Evolutionary conservation across 768 basidiomycete species (phyloP).

Genomic region (Xanthoconium stramineum): DNA sequence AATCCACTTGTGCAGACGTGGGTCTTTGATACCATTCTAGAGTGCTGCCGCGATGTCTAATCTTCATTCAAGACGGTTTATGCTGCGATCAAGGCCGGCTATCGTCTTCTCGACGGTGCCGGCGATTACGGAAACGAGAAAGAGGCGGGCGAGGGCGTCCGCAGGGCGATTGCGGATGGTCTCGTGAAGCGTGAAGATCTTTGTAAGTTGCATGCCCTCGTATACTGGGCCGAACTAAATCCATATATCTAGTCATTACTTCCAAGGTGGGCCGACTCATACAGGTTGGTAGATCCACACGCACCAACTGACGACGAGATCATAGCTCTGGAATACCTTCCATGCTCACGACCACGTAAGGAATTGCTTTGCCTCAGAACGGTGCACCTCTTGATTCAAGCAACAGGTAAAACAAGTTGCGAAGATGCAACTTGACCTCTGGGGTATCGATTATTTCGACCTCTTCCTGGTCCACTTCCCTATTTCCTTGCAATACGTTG

Average conservation of each 20-base stretch:
- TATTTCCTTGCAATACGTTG: constrained; percentile 75
- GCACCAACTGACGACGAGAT: constrained; percentile 3
- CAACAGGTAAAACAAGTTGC: constrained; percentile 52
- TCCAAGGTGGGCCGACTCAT: constrained; percentile 54
- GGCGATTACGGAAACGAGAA: constrained; percentile 90
- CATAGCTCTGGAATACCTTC: constrained; percentile 84
- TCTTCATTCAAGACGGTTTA: constrained; percentile 59
- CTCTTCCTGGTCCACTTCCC: constrained; percentile 86
- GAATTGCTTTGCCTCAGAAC: not conserved
- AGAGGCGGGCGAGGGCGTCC: constrained; percentile 76
- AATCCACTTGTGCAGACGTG: constrained; percentile 58
- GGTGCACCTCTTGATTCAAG: not conserved
- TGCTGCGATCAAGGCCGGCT: constrained; percentile 81
- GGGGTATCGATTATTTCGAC: constrained; percentile 86
- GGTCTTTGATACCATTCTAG: constrained; percentile 13
- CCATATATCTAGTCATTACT: constrained; percentile 58
- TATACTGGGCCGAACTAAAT: not conserved
- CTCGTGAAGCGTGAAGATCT: constrained; percentile 86
- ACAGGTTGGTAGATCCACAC: not conserved
- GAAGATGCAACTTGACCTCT: constrained; percentile 67
- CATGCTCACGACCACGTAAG: constrained; percentile 75
- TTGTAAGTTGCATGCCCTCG: constrained; percentile 45
- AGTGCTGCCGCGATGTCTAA: not conserved
- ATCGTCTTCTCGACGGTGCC: constrained; percentile 84
- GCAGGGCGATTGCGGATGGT: constrained; percentile 74